phyloP scores from a whole-genome alignment of 495 filamentous ascomycete genomes.

The Neurospora tetrasperma region DNA sequence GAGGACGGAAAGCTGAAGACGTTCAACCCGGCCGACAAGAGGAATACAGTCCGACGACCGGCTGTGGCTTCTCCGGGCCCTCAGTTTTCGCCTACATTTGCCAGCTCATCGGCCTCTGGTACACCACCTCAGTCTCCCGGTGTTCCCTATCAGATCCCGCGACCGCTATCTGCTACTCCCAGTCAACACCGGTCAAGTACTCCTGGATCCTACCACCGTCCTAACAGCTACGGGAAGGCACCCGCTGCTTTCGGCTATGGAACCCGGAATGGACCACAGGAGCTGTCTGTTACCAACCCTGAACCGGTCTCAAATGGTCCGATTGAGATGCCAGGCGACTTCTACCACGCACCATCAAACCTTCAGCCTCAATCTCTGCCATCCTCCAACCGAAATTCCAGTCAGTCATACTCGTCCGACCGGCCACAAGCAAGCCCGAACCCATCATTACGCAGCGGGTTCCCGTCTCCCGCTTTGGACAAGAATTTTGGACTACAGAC shows the following conservation, averaged over 20 bases:
- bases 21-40: constrained; percentile 33
- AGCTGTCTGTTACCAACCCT: constrained; percentile 13
- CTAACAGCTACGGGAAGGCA: neutral
- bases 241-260: constrained; percentile 7
- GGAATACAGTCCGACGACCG: constrained; percentile 19
- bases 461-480: constrained; percentile 26
- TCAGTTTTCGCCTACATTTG: constrained; percentile 6
- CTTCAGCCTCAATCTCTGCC: constrained; percentile 6
- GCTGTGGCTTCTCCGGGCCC: constrained; percentile 26
- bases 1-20: constrained; percentile 41
- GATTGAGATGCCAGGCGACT: constrained; percentile 40
- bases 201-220: neutral
- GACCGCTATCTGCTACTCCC: constrained; percentile 20
- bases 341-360: constrained; percentile 21
- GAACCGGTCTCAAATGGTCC: constrained; percentile 12
- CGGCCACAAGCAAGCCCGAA: constrained; percentile 22
- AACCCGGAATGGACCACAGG: constrained; percentile 8
- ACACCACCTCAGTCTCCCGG: constrained; percentile 24
- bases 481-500: constrained; percentile 25
- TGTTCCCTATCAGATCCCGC: constrained; percentile 32
- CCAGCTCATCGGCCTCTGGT: constrained; percentile 11
- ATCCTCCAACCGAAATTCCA: constrained; percentile 19
- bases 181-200: constrained; percentile 6
- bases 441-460: constrained; percentile 17
- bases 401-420: constrained; percentile 20